These are phyloP conservation scores for Echinosophora koreensis DNA, from an alignment of 306 rosid species.

Conservation along the genomic window DNA sequence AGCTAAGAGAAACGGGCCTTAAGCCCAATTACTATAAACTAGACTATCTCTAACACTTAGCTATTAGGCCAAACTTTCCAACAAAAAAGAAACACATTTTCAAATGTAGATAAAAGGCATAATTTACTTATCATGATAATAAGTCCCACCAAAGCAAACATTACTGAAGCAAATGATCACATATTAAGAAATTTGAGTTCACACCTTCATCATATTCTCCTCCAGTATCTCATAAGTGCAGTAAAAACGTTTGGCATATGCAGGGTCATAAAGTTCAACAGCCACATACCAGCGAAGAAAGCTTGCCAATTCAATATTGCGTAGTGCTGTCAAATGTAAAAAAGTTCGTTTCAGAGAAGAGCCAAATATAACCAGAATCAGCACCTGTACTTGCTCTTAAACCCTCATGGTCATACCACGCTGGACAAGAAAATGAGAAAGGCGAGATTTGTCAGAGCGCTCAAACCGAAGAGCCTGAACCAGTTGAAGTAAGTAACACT, in stretches of 20 bases:
- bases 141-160: slow-evolving; percentile 24
- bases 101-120: slow-evolving; percentile 6
- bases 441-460: slow-evolving; percentile 94
- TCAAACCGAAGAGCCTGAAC: slow-evolving; percentile 99
- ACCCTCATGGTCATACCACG: slow-evolving; percentile 72
- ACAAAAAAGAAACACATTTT: not conserved
- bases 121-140: slow-evolving; percentile 28
- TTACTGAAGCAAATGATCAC: slow-evolving; percentile 18
- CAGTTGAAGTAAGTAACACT: slow-evolving; percentile 94
- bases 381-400: slow-evolving; percentile 42
- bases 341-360: slow-evolving; percentile 51
- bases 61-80: slow-evolving; percentile 34
- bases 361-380: slow-evolving; percentile 45
- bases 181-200: slow-evolving; percentile 47
- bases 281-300: slow-evolving; percentile 99
- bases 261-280: slow-evolving; percentile 94
- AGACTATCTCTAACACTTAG: no score
- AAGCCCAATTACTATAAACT: no score
- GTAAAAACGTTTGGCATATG: slow-evolving; percentile 93
- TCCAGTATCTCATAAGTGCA: slow-evolving; percentile 90
- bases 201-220: slow-evolving; percentile 96
- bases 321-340: slow-evolving; percentile 70
- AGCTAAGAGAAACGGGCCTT: no score
- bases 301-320: slow-evolving; percentile 95
- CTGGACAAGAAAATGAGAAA: slow-evolving; percentile 89